Base-by-base conservation (phyloP, 2,329 filamentous ascomycete genomes). In the Ophiostoma australiae region DNA sequence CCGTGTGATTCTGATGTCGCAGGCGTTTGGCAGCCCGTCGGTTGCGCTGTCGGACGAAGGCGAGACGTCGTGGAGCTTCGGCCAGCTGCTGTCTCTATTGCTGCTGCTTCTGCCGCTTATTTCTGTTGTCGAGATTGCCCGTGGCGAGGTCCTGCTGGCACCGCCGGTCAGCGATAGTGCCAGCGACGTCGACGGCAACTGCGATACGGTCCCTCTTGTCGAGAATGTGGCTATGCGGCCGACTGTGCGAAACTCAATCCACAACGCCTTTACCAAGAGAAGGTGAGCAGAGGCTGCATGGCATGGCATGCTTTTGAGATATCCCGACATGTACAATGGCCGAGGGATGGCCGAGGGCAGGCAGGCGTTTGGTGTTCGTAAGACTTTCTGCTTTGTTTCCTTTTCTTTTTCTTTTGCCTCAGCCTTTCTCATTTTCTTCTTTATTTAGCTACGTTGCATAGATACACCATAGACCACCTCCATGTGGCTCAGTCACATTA, bases 51-150 rank as follows among this genome's bases (percentile, higher is more conserved):
- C 77, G 6, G 87, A 88, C 71, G 71, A 78, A 0, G 83, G 82
- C 31, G 88, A 90, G 79, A 84, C 80, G 72, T 79, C 80, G 13
- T 90, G 87, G 87, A 86, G 84, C 73, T 91, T 89, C 75, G 88
- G 88, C 0, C 87, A 89, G 78, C 78, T 90, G 71, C 79, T 90
- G 37, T 85, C 86, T 1, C 78, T 89, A 74, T 78, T 90, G 74
- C 80, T 90, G 75, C 79, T 90, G 35, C 77, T 86, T n/a, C 78
- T 90, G 75, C 87, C 88, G 0, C 75, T 90, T 20, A 82, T 90
- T 2, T 87, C 84, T 2, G 82, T 84, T 1, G 77, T 90, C 37
- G 88, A 90, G 77, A 87, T 90, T 69, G 74, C 75, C 17, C 72
- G 77, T 3, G 77, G 86, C 73, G 82, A 83, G 76, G 79, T 81